phyloP scores from a whole-genome alignment of 1,284 basidiomycete species.

The Takashimella koratensis region DNA sequence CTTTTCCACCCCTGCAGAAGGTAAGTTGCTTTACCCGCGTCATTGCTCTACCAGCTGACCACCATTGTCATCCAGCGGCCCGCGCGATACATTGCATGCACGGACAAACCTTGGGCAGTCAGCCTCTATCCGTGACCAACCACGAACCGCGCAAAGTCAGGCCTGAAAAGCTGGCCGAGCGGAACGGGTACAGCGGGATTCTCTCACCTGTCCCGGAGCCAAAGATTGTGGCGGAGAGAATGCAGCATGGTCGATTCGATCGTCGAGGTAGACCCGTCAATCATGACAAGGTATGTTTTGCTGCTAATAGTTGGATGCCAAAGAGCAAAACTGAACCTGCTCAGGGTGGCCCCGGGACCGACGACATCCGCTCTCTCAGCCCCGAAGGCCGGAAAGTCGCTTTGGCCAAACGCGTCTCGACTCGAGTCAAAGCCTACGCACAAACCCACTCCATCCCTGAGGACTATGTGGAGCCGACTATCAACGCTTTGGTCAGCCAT shows the following conservation, averaged over 20 bases:
- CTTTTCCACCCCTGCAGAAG: constrained; percentile 76
- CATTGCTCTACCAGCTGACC: too few species aligned
- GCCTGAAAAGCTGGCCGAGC: constrained; percentile 33
- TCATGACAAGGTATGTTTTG: not conserved
- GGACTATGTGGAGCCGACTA: constrained; percentile 4
- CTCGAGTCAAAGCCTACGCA: constrained; percentile 12
- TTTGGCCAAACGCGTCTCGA: constrained; percentile 12
- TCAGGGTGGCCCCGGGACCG: constrained; percentile 9
- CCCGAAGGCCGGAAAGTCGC: constrained; percentile 16
- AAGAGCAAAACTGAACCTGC: not conserved
- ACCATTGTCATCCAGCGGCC: constrained; percentile 13
- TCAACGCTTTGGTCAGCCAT: constrained; percentile 14
- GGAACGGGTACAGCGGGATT: not conserved
- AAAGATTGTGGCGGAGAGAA: too few species aligned
- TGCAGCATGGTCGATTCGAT: not conserved
- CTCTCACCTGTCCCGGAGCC: not conserved
- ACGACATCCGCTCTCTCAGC: constrained; percentile 22
- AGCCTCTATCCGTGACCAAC: constrained; percentile 26
- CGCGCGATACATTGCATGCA: constrained; percentile 30
- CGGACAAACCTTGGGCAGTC: constrained; percentile 20
- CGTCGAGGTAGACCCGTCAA: not conserved
- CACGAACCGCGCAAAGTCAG: constrained; percentile 30
- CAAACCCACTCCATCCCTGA: constrained; percentile 4
- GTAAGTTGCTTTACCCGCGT: too few species aligned
- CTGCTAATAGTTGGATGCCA: not conserved